A percentile compares a stretch with the other conserved stretches of the same genome.
These are phyloP conservation scores for Fraxinus latifolia DNA, from an alignment of 305 asterid species.

Conservation along the genomic window DNA sequence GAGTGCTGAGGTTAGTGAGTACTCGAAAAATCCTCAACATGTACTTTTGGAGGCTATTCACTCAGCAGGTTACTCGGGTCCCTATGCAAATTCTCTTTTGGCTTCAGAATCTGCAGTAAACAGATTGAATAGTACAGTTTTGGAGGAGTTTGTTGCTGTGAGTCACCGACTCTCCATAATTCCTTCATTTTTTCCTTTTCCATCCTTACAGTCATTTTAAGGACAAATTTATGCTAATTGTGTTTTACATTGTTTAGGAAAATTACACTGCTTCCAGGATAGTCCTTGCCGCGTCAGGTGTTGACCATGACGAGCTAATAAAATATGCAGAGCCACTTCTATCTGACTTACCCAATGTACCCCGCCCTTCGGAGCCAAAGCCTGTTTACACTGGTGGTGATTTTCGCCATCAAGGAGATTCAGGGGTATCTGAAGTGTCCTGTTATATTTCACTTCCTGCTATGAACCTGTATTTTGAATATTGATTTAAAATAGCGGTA, in stretches of 20 bases:
- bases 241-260: conserved; percentile 44
- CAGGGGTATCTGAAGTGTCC: conserved; percentile 55
- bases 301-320: conserved; percentile 77
- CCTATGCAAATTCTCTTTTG: conserved; percentile 65
- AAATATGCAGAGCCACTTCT: conserved; percentile 79
- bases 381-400: conserved; percentile 89
- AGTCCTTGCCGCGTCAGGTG: conserved; percentile 93
- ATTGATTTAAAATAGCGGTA: conserved; percentile 13
- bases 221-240: conserved; percentile 17
- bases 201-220: background rate
- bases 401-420: conserved; percentile 74
- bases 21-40: conserved; percentile 75
- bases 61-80: conserved; percentile 78
- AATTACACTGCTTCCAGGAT: conserved; percentile 83
- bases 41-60: conserved; percentile 92
- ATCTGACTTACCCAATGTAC: conserved; percentile 59
- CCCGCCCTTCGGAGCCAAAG: conserved; percentile 45
- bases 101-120: conserved; percentile 68
- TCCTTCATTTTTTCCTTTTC: background rate
- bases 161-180: conserved; percentile 30
- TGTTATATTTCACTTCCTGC: conserved; percentile 8
- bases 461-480: conserved; percentile 12
- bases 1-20: conserved; percentile 65
- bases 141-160: conserved; percentile 85
- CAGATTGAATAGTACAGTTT: conserved; percentile 53